Evolutionary conservation across 192 early-diverging fungal genomes (phyloP), one percentile per base, ranked within the genome.

Genomic region (Gamsiella multidivaricata): DNA sequence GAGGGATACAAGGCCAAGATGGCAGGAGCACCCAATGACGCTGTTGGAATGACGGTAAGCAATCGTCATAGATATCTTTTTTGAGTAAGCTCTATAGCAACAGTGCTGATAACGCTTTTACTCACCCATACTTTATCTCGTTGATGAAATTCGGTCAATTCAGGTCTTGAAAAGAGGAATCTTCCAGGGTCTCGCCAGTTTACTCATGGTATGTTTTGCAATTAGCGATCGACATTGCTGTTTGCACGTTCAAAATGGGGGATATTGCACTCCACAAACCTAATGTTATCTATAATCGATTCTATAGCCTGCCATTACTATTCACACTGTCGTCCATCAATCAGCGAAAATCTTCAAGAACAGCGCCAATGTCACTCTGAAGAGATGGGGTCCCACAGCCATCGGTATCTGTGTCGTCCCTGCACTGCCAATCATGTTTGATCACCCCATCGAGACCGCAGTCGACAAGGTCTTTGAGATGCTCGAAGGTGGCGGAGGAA

Each of bases 181-280:
- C 36, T 92, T 92, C 69, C 90, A 92, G 61, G 70, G 81, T 11
- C 54, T 92, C 52, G 90, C 90, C 10, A 85, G 82, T 55, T 69
- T 89, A 78, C 61, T 82, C 20, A 53, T 75, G 65, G 65, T 68
- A 68, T 29, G 54, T 37, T n/a, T 11, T 52, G 1, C 8, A 18
- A 14, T n/a, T n/a, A n/a, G n/a, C n/a, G n/a, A n/a, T n/a, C n/a
- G n/a, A n/a, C n/a, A n/a, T n/a, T n/a, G n/a, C n/a, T n/a, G n/a
- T n/a, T n/a, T n/a, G n/a, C n/a, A n/a, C n/a, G n/a, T n/a, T n/a
- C n/a, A n/a, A n/a, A n/a, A n/a, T n/a, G n/a, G n/a, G n/a, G n/a
- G n/a, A n/a, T n/a, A n/a, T n/a, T n/a, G n/a, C n/a, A n/a, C n/a
- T 12, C 45, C 45, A n/a, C n/a, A 46, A 46, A 7, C 14, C 14